These are phyloP conservation scores for Vanderwaltozyma yarrowii DNA, from an alignment of 805 yeast species.

Conservation along the genomic window DNA sequence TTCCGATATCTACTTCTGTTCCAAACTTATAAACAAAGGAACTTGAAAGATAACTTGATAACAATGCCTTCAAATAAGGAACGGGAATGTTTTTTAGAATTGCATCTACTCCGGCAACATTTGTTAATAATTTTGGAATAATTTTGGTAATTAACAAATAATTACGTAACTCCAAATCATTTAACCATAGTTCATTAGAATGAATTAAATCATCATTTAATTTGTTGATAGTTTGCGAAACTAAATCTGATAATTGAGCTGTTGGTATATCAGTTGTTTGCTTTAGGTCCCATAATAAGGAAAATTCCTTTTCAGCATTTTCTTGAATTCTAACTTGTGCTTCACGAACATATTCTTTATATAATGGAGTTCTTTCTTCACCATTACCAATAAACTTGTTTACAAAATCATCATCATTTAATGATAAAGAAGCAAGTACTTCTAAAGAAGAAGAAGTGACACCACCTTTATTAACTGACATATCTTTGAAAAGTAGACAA, in stretches of 20 bases:
- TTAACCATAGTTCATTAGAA: conserved; percentile 75
- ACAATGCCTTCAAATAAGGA: conserved; percentile 77
- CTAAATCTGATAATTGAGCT: conserved; percentile 65
- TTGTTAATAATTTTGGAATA: conserved; percentile 62
- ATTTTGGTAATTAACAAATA: conserved; percentile 59
- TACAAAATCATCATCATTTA: conserved; percentile 76
- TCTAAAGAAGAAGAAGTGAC: conserved; percentile 94
- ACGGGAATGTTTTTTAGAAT: conserved; percentile 75
- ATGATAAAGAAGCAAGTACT: conserved; percentile 86
- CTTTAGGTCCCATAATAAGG: conserved; percentile 73
- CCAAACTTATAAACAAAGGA: conserved; percentile 79
- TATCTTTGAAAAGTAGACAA: conserved; percentile 81
- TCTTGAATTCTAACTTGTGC: conserved; percentile 66
- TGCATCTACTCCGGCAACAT: conserved; percentile 53
- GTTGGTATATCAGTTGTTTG: conserved; percentile 51
- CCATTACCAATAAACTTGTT: conserved; percentile 51
- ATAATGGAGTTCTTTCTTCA: conserved; percentile 57
- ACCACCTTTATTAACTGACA: conserved; percentile 97
- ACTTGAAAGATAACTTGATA: conserved; percentile 79
- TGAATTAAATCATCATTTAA: conserved; percentile 77
- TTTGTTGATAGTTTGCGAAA: conserved; percentile 74
- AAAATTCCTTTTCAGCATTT: conserved; percentile 81
- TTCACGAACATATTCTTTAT: conserved; percentile 70
- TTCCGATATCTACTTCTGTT: conserved; percentile 64
- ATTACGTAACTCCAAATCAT: conserved; percentile 66